These are phyloP conservation scores for Lepiota subincarnata DNA, from an alignment of 768 basidiomycete species.

Conservation along the genomic window DNA sequence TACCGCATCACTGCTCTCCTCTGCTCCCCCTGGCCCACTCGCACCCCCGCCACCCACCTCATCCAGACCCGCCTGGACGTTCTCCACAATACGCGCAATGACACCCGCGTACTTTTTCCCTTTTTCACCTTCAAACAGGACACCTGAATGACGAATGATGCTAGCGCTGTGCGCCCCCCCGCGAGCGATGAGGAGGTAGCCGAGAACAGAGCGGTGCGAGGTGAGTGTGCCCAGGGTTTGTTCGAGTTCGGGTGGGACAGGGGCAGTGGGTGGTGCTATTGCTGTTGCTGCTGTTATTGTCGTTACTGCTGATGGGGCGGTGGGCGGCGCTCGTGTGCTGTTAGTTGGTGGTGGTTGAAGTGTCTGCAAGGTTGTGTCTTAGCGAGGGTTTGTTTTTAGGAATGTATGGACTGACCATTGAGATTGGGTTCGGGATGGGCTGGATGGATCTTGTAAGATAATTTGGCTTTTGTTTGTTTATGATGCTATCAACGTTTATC, in stretches of 20 bases:
- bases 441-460: neutral
- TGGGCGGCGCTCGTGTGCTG: constrained; percentile 13
- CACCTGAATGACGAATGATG: constrained; percentile 82
- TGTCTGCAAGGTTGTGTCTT: neutral
- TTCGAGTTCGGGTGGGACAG: constrained; percentile 77
- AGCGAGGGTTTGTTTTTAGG: neutral
- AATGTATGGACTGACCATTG: constrained; percentile 5
- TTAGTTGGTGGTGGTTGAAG: neutral
- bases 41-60: constrained; percentile 61
- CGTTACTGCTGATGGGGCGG: constrained; percentile 17
- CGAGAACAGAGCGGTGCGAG: constrained; percentile 79
- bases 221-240: constrained; percentile 72
- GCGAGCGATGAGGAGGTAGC: constrained; percentile 80
- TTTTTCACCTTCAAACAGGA: constrained; percentile 82
- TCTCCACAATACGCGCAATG: constrained; percentile 71
- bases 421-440: too few relatives aligned
- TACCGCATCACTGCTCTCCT: constrained; percentile 46
- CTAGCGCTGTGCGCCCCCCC: constrained; percentile 53
- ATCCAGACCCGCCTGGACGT: constrained; percentile 72
- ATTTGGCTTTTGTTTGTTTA: constrained; percentile 5
- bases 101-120: constrained; percentile 72
- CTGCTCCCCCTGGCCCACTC: constrained; percentile 19
- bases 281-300: constrained; percentile 12
- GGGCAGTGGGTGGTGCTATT: neutral
- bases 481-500: neutral